phyloP scores from a whole-genome alignment of 2,329 filamentous ascomycete species.

The Pyrenophora tritici-repentis region DNA sequence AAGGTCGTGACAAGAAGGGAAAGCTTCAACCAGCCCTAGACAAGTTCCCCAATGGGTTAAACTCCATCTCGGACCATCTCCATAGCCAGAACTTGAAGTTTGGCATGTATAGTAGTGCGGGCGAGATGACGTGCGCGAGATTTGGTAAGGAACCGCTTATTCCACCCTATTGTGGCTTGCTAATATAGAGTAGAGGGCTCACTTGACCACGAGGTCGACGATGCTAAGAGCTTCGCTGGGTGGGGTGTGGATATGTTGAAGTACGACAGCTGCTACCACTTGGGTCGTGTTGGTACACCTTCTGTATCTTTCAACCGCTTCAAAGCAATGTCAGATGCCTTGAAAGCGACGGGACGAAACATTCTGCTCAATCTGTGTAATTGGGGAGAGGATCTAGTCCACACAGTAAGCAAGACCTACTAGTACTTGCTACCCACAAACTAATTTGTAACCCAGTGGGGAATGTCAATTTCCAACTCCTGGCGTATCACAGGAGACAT shows the following conservation, averaged over 20 bases:
- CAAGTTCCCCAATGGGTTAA: conserved; percentile 66
- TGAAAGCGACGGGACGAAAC: conserved; percentile 29
- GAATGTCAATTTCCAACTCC: conserved; percentile 40
- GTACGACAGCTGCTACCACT: conserved; percentile 46
- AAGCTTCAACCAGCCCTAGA: conserved; percentile 51
- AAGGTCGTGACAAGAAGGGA: conserved; percentile 52
- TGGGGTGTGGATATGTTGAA: conserved; percentile 47
- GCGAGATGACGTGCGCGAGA: conserved; percentile 58
- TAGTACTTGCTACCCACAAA: not conserved
- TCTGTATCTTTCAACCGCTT: conserved; percentile 33
- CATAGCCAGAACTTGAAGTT: conserved; percentile 59
- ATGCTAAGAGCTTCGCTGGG: conserved; percentile 33
- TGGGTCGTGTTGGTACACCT: conserved; percentile 34
- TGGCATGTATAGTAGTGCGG: conserved; percentile 66
- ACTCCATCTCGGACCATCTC: conserved; percentile 53
- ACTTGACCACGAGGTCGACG: conserved; percentile 31
- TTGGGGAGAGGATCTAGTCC: conserved; percentile 43
- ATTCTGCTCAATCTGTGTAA: conserved; percentile 42
- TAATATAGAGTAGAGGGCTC: conserved; percentile 26
- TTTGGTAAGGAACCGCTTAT: conserved; percentile 49
- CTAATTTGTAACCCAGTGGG: conserved; percentile 33
- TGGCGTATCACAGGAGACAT: conserved; percentile 43
- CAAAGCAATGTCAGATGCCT: conserved; percentile 34
- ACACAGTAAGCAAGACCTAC: conserved; percentile 19
- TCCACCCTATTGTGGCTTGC: not conserved